Evolutionary conservation across 1,284 basidiomycete genomes (phyloP), one percentile per base, ranked within the genome.

Genomic region (Fereydounia khargensis): DNA sequence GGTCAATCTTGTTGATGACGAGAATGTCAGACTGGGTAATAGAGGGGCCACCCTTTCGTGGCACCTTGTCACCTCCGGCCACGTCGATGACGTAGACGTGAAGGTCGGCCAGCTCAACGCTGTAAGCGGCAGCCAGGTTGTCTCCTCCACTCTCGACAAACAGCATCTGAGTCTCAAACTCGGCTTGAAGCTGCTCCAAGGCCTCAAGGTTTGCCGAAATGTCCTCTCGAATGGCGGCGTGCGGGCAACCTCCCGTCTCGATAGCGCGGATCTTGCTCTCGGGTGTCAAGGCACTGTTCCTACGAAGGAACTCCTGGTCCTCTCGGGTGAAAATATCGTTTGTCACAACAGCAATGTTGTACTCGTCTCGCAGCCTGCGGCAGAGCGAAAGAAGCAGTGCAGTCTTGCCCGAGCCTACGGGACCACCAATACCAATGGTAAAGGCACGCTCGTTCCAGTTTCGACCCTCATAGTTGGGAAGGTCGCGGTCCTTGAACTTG

Each of bases 381-480:
- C 95, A 98, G n/a, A 98, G 82, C 0, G 89, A 89, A 32, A 98
- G 83, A 0, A 92, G 87, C 48, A 98, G 79, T 0, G 94, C 94
- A 0, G 94, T 98, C 81, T 98, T 97, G 11, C 95, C 95, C 1
- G 91, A 95, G 10, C 95, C 95, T 17, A 98, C 94, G 1, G 94
- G 73, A 2, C 92, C 94, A 70, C 94, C 94, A 49, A 97, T 97
- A 4, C 94, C 94, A 47, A 98, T 81, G 0, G 94, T 98, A 78
- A 98, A 98, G 1, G 90, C 92, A 53, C 94, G 81, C 79, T 97
- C 92, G 42, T 85, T 82, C 77, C 91, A 98, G 79, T 92, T 88
- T 28, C 94, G 82, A 2, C 79, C 78, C 6, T 84, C 81, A 73
- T 87, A 96, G 74, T 96, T 86, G 10, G 94, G 94, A 76, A 96